phyloP scores from a whole-genome alignment of 2,329 filamentous ascomycete genomes.

The Plenodomus biglobosus region DNA sequence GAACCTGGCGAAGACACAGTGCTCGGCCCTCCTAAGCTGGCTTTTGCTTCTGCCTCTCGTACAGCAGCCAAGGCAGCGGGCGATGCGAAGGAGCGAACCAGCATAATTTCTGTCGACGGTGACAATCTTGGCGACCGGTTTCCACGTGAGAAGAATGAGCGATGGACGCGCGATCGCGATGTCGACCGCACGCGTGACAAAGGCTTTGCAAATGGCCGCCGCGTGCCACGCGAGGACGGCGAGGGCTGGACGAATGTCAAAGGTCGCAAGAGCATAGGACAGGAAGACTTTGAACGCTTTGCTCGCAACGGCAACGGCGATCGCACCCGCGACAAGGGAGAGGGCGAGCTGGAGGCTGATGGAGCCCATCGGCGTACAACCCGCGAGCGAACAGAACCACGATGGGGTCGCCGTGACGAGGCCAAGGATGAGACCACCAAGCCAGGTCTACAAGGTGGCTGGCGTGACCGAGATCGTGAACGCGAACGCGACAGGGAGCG shows the following conservation, averaged over 20 bases:
- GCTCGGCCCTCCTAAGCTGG: slow-evolving; percentile 79
- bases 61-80: slow-evolving; percentile 47
- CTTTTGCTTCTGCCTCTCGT: slow-evolving; percentile 76
- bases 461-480: slow-evolving; percentile 52
- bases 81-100: slow-evolving; percentile 40
- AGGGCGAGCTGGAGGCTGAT: slow-evolving; percentile 45
- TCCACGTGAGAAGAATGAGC: slow-evolving; percentile 39
- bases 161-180: slow-evolving; percentile 49
- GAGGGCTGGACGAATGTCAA: slow-evolving; percentile 77
- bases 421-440: slow-evolving; percentile 51
- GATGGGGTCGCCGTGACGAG: slow-evolving; percentile 70
- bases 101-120: slow-evolving; percentile 42
- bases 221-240: slow-evolving; percentile 55
- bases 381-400: slow-evolving; percentile 66
- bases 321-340: slow-evolving; percentile 56
- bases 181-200: slow-evolving; percentile 42
- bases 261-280: slow-evolving; percentile 71
- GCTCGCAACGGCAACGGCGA: slow-evolving; percentile 54
- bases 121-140: slow-evolving; percentile 42
- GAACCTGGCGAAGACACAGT: slow-evolving; percentile 74
- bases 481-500: slow-evolving; percentile 48
- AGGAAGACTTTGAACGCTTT: slow-evolving; percentile 71
- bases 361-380: slow-evolving; percentile 60
- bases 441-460: slow-evolving; percentile 56
- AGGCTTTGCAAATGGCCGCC: slow-evolving; percentile 42